phyloP scores from a whole-genome alignment of 768 basidiomycete genomes.

The Roridomyces roridus region DNA sequence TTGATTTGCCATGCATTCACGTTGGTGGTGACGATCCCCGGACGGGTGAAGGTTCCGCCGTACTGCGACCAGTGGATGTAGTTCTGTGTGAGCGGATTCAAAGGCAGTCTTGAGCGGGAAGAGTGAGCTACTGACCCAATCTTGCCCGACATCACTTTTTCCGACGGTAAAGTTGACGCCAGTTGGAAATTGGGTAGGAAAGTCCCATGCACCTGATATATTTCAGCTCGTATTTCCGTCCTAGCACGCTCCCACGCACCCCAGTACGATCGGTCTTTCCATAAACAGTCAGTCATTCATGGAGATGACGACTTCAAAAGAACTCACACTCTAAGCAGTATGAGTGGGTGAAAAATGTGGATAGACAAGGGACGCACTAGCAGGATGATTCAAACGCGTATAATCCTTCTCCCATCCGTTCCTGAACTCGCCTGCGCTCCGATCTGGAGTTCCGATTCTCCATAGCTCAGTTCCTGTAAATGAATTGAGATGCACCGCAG shows the following conservation, averaged over 20 bases:
- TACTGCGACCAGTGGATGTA: constrained; percentile 35
- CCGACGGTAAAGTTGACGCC: constrained; percentile 38
- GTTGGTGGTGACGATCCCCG: background rate
- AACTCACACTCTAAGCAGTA: constrained; percentile 21
- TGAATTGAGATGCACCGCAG: too few relatives aligned
- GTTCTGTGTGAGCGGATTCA: constrained; percentile 18
- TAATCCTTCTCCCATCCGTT: constrained; percentile 30
- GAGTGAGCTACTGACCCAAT: constrained; percentile 22
- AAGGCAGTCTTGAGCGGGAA: background rate
- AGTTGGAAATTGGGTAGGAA: constrained; percentile 32
- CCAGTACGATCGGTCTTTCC: too few relatives aligned
- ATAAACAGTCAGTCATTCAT: too few relatives aligned
- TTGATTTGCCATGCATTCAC: constrained; percentile 33
- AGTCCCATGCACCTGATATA: constrained; percentile 33
- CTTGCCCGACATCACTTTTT: constrained; percentile 23
- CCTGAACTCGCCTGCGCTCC: constrained; percentile 29
- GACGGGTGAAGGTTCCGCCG: constrained; percentile 30
- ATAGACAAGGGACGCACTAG: constrained; percentile 20
- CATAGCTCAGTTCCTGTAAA: constrained; percentile 30
- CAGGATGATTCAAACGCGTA: constrained; percentile 23
- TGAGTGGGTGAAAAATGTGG: background rate
- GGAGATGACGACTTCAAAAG: background rate
- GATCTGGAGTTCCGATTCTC: constrained; percentile 33
- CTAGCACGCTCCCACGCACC: too few relatives aligned
- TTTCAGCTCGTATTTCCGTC: too few relatives aligned